Conservation (phyloP, 2,329 filamentous ascomycete species). For the Fusarium chlamydosporum region DNA sequence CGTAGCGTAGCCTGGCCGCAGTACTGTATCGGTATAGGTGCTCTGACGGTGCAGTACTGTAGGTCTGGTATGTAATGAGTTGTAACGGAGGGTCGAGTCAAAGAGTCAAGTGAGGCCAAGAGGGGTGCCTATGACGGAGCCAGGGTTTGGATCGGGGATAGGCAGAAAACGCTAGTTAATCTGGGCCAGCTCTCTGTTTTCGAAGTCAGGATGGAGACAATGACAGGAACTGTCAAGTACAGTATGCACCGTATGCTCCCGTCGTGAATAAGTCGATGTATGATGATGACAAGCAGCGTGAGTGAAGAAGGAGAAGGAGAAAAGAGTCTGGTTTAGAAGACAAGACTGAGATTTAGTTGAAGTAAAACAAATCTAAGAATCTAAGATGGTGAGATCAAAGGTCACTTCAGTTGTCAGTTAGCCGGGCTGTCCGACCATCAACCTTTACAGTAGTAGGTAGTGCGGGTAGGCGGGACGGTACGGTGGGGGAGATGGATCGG, state of each 20-base stretch:
- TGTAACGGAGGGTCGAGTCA: conserved; percentile 39
- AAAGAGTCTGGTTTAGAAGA: background rate
- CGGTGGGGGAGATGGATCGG: conserved; percentile 36
- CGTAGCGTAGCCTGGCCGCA: conserved; percentile 16
- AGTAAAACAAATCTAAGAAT: background rate
- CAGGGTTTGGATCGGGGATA: conserved; percentile 38
- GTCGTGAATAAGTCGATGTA: background rate
- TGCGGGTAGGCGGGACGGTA: conserved; percentile 39
- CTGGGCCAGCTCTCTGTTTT: conserved; percentile 2
- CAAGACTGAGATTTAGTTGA: background rate
- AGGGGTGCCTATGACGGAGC: conserved; percentile 46
- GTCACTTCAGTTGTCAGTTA: conserved; percentile 14
- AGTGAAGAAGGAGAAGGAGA: background rate
- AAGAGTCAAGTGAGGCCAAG: conserved; percentile 42
- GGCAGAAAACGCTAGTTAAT: conserved; percentile 30
- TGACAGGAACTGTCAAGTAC: background rate
- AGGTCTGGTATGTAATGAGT: conserved; percentile 22
- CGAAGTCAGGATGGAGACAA: background rate
- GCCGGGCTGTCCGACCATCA: conserved; percentile 29
- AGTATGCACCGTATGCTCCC: background rate
- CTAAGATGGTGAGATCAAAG: conserved; percentile 1
- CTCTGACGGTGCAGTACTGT: conserved; percentile 4
- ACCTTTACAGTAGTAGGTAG: conserved; percentile 6
- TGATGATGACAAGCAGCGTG: background rate
- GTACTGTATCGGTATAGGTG: background rate